These are phyloP conservation scores for Pseudocercospora fijiensis DNA, from an alignment of 2,329 filamentous ascomycete genomes.

Conservation along the genomic window DNA sequence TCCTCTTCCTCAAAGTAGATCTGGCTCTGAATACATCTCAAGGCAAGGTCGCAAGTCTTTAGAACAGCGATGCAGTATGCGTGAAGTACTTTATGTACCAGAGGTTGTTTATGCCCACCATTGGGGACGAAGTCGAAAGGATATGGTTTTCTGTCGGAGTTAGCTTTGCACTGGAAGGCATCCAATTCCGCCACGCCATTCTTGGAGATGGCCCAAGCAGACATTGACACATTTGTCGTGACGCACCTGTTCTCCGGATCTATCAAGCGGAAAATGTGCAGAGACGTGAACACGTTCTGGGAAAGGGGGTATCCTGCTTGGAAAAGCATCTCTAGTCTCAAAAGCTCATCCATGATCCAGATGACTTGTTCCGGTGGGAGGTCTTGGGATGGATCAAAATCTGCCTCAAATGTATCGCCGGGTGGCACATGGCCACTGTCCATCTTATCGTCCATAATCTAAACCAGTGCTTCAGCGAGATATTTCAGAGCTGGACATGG, in stretches of 20 bases:
- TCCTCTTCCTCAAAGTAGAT: conserved; percentile 98
- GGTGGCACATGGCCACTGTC: conserved; percentile 82
- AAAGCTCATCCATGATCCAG: conserved; percentile 89
- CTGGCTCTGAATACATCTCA: conserved; percentile 73
- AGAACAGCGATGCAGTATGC: conserved; percentile 84
- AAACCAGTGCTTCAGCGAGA: conserved; percentile 14
- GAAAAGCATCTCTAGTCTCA: conserved; percentile 96
- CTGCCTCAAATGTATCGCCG: conserved; percentile 77
- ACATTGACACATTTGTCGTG: conserved; percentile 41
- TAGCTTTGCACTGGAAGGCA: background rate
- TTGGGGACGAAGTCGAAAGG: conserved; percentile 37
- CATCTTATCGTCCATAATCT: conserved; percentile 99
- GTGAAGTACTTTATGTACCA: conserved; percentile 65
- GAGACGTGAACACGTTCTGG: conserved; percentile 88
- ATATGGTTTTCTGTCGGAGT: conserved; percentile 1
- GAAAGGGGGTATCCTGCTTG: conserved; percentile 93
- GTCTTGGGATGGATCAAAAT: conserved; percentile 40
- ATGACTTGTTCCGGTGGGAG: conserved; percentile 61
- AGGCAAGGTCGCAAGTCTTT: conserved; percentile 78
- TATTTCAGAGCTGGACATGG: background rate
- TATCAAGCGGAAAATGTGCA: conserved; percentile 82
- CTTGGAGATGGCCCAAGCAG: background rate
- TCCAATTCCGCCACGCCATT: conserved; percentile 47
- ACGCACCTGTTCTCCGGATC: conserved; percentile 55
- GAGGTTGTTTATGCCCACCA: conserved; percentile 34